Conservation (phyloP, 2,329 filamentous ascomycete genomes). For the Beauveria scarabaeidicola region DNA sequence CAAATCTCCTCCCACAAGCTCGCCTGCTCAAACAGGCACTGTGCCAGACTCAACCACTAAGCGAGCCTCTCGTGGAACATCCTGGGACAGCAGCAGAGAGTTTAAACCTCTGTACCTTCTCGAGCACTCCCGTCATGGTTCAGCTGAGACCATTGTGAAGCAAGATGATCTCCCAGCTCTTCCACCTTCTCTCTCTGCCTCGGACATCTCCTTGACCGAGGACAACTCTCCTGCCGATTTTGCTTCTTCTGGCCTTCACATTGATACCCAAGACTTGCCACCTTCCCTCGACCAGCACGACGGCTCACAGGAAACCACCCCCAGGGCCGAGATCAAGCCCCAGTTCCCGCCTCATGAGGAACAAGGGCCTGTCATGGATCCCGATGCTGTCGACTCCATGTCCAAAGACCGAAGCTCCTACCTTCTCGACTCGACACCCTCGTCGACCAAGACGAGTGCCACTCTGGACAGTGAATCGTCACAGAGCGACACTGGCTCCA, state of each 20-base stretch:
- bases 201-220: constrained; percentile 21
- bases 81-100: constrained; percentile 58
- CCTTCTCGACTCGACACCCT: constrained; percentile 31
- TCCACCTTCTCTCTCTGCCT: constrained; percentile 29
- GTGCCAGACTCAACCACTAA: constrained; percentile 28
- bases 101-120: constrained; percentile 78
- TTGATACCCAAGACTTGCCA: constrained; percentile 31
- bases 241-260: constrained; percentile 24
- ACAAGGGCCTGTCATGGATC: constrained; percentile 24
- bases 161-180: constrained; percentile 39
- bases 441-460: constrained; percentile 22
- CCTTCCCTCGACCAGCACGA: constrained; percentile 36
- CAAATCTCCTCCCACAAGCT: constrained; percentile 31
- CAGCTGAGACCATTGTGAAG: constrained; percentile 24
- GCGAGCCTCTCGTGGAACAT: constrained; percentile 42
- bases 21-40: constrained; percentile 22
- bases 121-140: constrained; percentile 46
- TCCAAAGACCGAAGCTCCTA: constrained; percentile 36
- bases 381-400: constrained; percentile 31
- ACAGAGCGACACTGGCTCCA: constrained; percentile 18
- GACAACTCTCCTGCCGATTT: constrained; percentile 20
- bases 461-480: constrained; percentile 17
- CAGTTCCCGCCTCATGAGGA: constrained; percentile 19
- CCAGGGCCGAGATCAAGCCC: constrained; percentile 45
- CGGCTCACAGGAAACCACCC: constrained; percentile 59